A percentile compares a stretch with the other conserved stretches of the same genome.
These are phyloP conservation scores for Clitopilus hobsonii DNA, from an alignment of 768 basidiomycete species.

Conservation along the genomic window DNA sequence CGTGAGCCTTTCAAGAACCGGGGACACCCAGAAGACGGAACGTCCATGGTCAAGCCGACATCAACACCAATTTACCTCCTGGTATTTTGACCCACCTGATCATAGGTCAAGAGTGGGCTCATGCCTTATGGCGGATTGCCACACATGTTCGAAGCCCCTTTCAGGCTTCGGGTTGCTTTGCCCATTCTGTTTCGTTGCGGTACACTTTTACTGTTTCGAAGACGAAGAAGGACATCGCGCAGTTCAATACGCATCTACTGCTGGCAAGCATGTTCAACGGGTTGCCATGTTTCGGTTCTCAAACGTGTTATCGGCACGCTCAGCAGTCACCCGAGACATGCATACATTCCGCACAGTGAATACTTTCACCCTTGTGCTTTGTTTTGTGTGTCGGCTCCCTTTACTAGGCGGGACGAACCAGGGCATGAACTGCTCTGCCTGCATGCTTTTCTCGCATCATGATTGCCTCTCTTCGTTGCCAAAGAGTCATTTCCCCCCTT, in stretches of 20 bases:
- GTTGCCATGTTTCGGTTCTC: constrained; percentile 65
- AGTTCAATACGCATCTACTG: constrained; percentile 43
- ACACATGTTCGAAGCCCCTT: constrained; percentile 48
- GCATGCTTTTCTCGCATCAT: constrained; percentile 57
- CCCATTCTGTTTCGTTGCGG: constrained; percentile 60
- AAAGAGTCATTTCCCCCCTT: constrained; percentile 26
- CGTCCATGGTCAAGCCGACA: constrained; percentile 19
- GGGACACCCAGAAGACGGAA: constrained; percentile 20
- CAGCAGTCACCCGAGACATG: constrained; percentile 13
- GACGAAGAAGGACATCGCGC: constrained; percentile 58
- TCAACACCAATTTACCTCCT: constrained; percentile 66
- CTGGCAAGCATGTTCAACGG: constrained; percentile 44
- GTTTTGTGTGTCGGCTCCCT: constrained; percentile 60
- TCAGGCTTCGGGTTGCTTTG: constrained; percentile 71
- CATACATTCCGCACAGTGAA: constrained; percentile 60
- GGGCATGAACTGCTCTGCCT: constrained; percentile 58
- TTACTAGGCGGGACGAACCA: constrained; percentile 70
- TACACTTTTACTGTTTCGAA: constrained; percentile 81
- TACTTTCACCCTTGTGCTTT: constrained; percentile 71
- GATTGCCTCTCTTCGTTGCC: constrained; percentile 33
- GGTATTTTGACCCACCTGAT: constrained; percentile 40
- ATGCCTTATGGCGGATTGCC: constrained; percentile 42
- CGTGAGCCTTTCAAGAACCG: constrained; percentile 46
- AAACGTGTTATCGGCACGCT: constrained; percentile 29
- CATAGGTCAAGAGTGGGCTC: constrained; percentile 23